These are phyloP conservation scores for Mallotus nudiflorus DNA, from an alignment of 345 rosid species.

Conservation along the genomic window DNA sequence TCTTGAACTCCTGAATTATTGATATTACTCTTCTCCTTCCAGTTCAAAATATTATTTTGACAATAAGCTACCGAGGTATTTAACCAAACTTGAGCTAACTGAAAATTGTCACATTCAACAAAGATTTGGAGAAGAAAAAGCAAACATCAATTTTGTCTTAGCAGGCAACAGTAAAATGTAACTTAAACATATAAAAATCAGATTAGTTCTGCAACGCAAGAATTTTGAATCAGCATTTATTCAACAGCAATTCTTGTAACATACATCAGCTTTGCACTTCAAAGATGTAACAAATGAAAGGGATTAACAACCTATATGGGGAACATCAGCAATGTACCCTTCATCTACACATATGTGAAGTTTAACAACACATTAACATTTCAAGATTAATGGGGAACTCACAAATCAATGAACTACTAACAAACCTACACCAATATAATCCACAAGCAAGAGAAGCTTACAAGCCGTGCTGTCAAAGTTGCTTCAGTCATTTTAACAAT, in stretches of 20 bases:
- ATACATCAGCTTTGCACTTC: constrained; percentile 23
- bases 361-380: constrained; percentile 26
- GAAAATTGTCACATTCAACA: background rate
- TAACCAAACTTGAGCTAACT: background rate
- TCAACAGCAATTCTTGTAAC: constrained; percentile 12
- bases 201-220: background rate
- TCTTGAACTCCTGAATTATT: background rate
- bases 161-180: background rate
- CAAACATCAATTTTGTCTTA: background rate
- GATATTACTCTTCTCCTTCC: too few relatives aligned
- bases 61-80: background rate
- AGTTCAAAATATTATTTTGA: too few relatives aligned
- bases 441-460: constrained; percentile 34
- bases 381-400: constrained; percentile 16
- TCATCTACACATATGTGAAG: constrained; percentile 18
- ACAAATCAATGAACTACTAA: constrained; percentile 20
- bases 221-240: background rate
- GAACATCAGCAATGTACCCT: constrained; percentile 39
- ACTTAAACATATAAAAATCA: background rate
- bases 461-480: constrained; percentile 15
- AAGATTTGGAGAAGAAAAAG: background rate
- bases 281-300: background rate
- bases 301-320: constrained; percentile 23
- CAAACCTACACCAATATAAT: constrained; percentile 27
- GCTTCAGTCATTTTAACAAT: constrained; percentile 7